Evolutionary conservation across 257 asterid species (phyloP).

Genomic region (Eucommia ulmoides): DNA sequence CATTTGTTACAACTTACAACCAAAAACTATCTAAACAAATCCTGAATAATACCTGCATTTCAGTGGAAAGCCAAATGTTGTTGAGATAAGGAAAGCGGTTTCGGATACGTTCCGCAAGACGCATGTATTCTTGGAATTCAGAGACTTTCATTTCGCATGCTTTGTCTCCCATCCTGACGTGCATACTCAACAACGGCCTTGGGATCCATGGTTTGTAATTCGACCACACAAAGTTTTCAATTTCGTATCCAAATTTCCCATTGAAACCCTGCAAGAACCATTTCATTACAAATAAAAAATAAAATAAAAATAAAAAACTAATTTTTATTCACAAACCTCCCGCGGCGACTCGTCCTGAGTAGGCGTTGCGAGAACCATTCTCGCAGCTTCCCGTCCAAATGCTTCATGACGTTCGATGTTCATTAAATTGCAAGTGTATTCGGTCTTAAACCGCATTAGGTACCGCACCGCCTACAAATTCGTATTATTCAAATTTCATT

Average conservation of each 20-base stretch:
- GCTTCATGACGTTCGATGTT: slow-evolving; percentile 73
- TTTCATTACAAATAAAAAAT: not conserved
- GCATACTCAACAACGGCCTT: slow-evolving; percentile 76
- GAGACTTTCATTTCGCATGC: slow-evolving; percentile 94
- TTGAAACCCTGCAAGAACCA: slow-evolving; percentile 19
- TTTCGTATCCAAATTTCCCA: slow-evolving; percentile 18
- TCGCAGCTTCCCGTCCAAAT: slow-evolving; percentile 85
- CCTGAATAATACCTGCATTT: slow-evolving; percentile 91
- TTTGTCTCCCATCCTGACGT: slow-evolving; percentile 92
- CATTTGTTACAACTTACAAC: too few species aligned
- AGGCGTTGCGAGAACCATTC: slow-evolving; percentile 44
- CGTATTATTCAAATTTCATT: too few species aligned
- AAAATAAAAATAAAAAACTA: slow-evolving; percentile 1
- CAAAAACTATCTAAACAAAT: too few species aligned
- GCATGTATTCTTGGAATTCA: slow-evolving; percentile 72
- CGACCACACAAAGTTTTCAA: slow-evolving; percentile 82
- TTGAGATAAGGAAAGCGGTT: slow-evolving; percentile 60
- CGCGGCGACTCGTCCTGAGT: slow-evolving; percentile 11
- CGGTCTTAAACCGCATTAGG: slow-evolving; percentile 84
- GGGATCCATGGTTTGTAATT: slow-evolving; percentile 76
- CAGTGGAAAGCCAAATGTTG: slow-evolving; percentile 87
- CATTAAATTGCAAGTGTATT: slow-evolving; percentile 72
- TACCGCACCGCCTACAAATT: slow-evolving; percentile 97
- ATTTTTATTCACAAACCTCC: slow-evolving; percentile 38
- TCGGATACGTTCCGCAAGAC: slow-evolving; percentile 52